phyloP scores from a whole-genome alignment of 2,329 filamentous ascomycete genomes.

The Ophiostoma pallidulum region DNA sequence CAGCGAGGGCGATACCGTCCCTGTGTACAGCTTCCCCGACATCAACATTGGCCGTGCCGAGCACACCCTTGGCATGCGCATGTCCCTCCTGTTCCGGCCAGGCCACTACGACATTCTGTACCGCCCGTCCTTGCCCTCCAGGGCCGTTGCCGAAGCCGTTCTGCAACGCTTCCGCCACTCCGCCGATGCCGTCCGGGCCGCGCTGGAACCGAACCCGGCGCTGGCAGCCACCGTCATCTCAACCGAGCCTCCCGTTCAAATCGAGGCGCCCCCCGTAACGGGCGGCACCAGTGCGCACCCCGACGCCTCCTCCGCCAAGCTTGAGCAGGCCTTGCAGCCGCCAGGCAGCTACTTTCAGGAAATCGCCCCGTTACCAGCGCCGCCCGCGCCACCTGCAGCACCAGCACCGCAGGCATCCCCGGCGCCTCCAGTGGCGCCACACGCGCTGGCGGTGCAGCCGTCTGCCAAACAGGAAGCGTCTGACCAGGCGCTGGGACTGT shows the following conservation, averaged over 20 bases:
- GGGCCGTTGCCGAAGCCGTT: background rate
- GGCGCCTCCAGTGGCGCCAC: no score
- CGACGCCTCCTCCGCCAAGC: background rate
- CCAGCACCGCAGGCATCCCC: no score
- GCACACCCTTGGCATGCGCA: conserved; percentile 38
- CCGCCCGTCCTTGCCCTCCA: conserved; percentile 18
- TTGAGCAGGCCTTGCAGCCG: background rate
- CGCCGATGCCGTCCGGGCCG: background rate
- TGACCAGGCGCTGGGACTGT: conserved; percentile 4
- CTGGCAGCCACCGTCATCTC: background rate
- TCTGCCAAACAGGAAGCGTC: no score
- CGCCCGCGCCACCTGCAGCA: background rate
- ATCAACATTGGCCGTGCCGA: conserved; percentile 38
- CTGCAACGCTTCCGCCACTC: conserved; percentile 3
- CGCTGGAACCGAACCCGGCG: background rate
- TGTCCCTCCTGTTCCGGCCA: conserved; percentile 55
- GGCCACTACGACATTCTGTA: conserved; percentile 96
- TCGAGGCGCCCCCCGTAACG: no score
- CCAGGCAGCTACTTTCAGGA: background rate
- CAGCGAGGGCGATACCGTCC: conserved; percentile 68
- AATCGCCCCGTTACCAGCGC: background rate
- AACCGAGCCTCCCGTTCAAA: background rate
- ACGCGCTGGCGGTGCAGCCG: no score
- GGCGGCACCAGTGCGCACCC: background rate
- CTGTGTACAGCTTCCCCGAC: conserved; percentile 55